These are phyloP conservation scores for Thraustochytrium striatum DNA, from an alignment of 352 stramenopile species.

Conservation along the genomic window DNA sequence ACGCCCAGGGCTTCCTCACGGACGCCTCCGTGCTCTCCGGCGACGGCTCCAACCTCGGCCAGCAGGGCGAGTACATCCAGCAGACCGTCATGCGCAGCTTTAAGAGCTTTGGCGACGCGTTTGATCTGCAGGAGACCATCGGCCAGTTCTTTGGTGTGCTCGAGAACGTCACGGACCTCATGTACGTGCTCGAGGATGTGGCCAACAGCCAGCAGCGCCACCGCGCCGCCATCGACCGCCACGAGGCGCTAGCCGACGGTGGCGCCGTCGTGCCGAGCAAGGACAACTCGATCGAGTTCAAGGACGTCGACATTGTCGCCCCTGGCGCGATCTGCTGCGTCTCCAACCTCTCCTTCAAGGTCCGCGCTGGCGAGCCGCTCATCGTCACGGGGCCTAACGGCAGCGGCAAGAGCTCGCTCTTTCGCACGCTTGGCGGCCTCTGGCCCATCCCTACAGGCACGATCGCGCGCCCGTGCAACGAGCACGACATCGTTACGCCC, in stretches of 20 bases:
- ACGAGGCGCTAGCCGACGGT: background rate
- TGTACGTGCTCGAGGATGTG: slow-evolving; percentile 45
- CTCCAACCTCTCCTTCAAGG: slow-evolving; percentile 65
- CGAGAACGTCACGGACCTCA: slow-evolving; percentile 48
- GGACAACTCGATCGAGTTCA: slow-evolving; percentile 67
- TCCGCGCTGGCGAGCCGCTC: slow-evolving; percentile 79
- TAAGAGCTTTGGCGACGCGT: slow-evolving; percentile 48
- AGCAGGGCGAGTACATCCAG: slow-evolving; percentile 47
- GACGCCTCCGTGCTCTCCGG: slow-evolving; percentile 39
- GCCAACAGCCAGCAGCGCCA: background rate
- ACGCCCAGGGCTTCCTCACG: slow-evolving; percentile 41
- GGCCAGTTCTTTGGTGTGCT: slow-evolving; percentile 45
- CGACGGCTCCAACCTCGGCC: slow-evolving; percentile 19
- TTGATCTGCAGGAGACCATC: slow-evolving; percentile 31
- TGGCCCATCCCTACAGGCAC: slow-evolving; percentile 63
- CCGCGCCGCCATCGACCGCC: background rate
- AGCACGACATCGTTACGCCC: slow-evolving; percentile 17
- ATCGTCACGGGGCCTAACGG: slow-evolving; percentile 76
- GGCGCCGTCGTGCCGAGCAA: background rate
- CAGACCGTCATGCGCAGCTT: slow-evolving; percentile 48
- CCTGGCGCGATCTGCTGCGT: slow-evolving; percentile 76
- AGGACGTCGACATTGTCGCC: slow-evolving; percentile 74
- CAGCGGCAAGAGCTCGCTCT: slow-evolving; percentile 77
- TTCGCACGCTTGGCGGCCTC: slow-evolving; percentile 75
- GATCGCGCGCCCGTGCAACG: slow-evolving; percentile 25